phyloP scores from a whole-genome alignment of 1,284 basidiomycete species.

The Marasmius fiardii region DNA sequence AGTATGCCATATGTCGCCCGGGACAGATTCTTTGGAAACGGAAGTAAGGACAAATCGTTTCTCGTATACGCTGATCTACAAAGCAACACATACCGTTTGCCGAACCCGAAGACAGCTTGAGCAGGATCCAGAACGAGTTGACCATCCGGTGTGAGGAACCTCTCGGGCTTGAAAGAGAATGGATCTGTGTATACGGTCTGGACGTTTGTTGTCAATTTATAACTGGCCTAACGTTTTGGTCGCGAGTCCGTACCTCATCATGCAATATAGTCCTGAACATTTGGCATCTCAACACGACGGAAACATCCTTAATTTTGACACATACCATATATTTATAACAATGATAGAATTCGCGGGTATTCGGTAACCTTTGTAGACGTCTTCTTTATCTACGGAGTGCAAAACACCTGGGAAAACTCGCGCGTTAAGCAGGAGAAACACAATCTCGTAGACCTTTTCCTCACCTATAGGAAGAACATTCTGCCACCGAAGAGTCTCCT shows the following conservation, averaged over 20 bases:
- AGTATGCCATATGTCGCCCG: neutral
- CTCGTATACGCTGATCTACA: neutral
- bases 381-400: conserved; percentile 1
- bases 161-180: conserved; percentile 25
- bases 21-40: conserved; percentile 24
- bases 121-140: conserved; percentile 23
- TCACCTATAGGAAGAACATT: neutral
- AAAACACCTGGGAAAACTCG: neutral
- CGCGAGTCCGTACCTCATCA: neutral
- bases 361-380: neutral
- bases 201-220: conserved; percentile 7
- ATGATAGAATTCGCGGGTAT: neutral
- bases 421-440: neutral
- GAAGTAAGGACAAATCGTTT: neutral
- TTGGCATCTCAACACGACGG: neutral
- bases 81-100: conserved; percentile 23
- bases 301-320: neutral
- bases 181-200: conserved; percentile 25
- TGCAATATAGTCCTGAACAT: conserved; percentile 25
- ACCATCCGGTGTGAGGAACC: conserved; percentile 25
- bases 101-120: conserved; percentile 27
- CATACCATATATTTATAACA: neutral
- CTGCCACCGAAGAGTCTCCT: conserved; percentile 1
- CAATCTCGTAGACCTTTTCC: neutral
- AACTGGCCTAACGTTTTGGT: too few species aligned